Percentiles rank a stretch among this genome's conserved stretches.
phyloP scores from a whole-genome alignment of 495 filamentous ascomycete species.

The Xylaria bambusicola region DNA sequence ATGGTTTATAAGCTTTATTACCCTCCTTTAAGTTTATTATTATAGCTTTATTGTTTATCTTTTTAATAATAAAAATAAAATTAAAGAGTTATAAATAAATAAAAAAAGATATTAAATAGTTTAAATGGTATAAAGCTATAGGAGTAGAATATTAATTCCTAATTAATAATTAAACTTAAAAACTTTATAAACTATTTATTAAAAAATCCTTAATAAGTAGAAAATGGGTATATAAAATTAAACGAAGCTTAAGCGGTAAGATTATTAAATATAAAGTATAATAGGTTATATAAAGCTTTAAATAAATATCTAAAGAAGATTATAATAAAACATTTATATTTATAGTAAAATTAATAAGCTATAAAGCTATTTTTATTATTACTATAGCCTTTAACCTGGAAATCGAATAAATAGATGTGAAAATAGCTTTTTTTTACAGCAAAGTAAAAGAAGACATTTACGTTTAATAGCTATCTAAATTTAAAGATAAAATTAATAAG shows the following conservation, averaged over 20 bases:
- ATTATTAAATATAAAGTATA: constrained; percentile 9
- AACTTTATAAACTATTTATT: neutral
- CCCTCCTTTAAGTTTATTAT: too few relatives aligned
- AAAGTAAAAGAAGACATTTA: constrained; percentile 4
- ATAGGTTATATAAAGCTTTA: constrained; percentile 13
- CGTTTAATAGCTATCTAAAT: neutral
- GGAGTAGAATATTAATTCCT: neutral
- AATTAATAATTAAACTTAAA: neutral
- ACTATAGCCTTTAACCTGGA: neutral
- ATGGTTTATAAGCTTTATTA: too few relatives aligned
- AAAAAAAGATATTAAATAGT: too few relatives aligned
- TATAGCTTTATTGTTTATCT: too few relatives aligned
- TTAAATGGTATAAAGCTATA: too few relatives aligned
- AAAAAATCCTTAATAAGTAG: neutral
- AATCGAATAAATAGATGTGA: neutral
- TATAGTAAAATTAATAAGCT: constrained; percentile 3
- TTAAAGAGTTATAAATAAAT: too few relatives aligned
- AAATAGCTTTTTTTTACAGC: neutral
- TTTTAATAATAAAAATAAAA: too few relatives aligned
- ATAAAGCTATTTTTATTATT: constrained; percentile 7
- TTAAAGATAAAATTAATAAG: neutral
- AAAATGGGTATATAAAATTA: constrained; percentile 11
- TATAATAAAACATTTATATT: constrained; percentile 14
- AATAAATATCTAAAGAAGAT: constrained; percentile 11
- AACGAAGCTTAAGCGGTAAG: neutral